Evolutionary conservation across 2,329 filamentous ascomycete species (phyloP), one percentile per base, ranked within the genome.

Genomic region (Colletotrichum endophyticum): DNA sequence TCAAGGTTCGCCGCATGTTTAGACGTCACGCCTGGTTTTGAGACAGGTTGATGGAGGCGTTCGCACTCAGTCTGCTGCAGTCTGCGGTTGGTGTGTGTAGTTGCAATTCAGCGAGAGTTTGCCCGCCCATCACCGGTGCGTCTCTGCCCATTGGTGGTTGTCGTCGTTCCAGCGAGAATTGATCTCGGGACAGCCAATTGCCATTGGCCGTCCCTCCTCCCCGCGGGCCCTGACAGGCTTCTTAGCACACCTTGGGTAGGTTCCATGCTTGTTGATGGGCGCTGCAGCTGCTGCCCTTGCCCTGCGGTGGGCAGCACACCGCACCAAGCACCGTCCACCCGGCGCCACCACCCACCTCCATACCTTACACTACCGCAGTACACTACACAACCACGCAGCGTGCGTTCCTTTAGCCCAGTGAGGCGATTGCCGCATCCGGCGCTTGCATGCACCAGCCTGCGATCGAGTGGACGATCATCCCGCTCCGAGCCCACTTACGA

Each of bases 81-180:
- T 66, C 28, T 8, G 36, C 30, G 8, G 34, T 28, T 66, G 34
- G 32, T 49, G 59, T 56, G 57, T 34, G 44, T 62, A 73, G 64
- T 25, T 36, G 39, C 73, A 74, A 61, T 78, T 72, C 44, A 77
- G 77, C 77, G 77, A 78, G 32, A 73, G 49, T 77, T 74, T 77
- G 63, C 53, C 70, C 76, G 73, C 22, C 44, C 27, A 66, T 36
- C 27, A 32, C 22, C 6, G 27, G 22, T 27, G 32, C 36, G 64
- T 32, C 22, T 39, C 32, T 36, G 19, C 19, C 30, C 16, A 32
- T 68, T 34, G 28, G 62, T 25, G 32, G 69, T 22, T 28, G 25
- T 34, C 39, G 36, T 66, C 36, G 68, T 78, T 77, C 39, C 70
- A 74, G 77, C 77, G 77, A 75, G 75, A 76, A 77, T 78, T 75